These are phyloP conservation scores for Gomphus sp. DNA, from an alignment of 1,284 basidiomycete genomes.

Conservation along the genomic window DNA sequence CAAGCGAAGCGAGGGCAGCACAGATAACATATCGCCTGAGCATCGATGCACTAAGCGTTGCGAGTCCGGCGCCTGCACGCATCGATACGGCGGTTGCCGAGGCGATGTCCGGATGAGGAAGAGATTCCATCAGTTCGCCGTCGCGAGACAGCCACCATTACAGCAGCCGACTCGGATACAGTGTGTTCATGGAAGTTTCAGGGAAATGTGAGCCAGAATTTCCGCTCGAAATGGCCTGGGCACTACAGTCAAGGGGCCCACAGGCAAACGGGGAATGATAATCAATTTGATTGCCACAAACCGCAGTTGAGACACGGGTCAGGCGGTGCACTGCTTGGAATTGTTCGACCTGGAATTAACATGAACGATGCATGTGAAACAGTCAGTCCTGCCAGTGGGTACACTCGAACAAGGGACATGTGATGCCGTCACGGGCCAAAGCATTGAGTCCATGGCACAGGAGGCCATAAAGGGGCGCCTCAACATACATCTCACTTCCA, in stretches of 20 bases:
- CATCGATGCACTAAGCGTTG: not conserved
- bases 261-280: no score
- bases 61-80: not conserved
- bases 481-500: not conserved
- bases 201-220: not conserved
- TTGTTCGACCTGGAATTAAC: no score
- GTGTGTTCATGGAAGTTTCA: not conserved
- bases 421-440: not conserved
- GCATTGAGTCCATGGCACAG: not conserved
- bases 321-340: no score
- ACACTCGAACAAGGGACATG: not conserved
- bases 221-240: no score
- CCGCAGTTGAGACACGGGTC: no score
- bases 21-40: constrained; percentile 1
- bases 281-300: no score
- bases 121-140: not conserved
- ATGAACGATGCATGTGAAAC: no score
- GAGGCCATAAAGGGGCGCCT: not conserved
- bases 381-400: no score
- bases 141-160: not conserved
- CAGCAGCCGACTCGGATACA: not conserved
- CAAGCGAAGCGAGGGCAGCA: not conserved
- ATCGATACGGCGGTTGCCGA: constrained; percentile 4
- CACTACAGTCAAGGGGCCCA: no score
- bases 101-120: constrained; percentile 3